Conservation (phyloP, 2,329 filamentous ascomycete species). For the Arthrobotrys iridis region DNA sequence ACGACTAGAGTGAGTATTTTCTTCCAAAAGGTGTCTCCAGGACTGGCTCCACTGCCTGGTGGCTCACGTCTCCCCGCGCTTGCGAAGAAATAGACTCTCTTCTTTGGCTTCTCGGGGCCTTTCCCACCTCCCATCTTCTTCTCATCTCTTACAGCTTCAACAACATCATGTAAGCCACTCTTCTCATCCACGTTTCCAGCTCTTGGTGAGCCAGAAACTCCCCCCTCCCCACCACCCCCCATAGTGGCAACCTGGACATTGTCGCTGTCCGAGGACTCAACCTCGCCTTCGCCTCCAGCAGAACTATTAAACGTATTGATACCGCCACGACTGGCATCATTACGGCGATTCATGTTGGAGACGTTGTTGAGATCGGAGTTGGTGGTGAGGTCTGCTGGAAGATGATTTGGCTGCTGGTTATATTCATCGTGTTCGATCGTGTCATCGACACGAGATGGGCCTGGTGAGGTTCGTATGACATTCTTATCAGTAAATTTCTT, state of each 20-base stretch:
- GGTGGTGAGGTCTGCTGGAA: constrained; percentile 69
- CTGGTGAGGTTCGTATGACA: constrained; percentile 26
- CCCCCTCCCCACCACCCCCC: constrained; percentile 43
- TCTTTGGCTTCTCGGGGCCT: constrained; percentile 22
- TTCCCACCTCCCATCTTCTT: constrained; percentile 21
- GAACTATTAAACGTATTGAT: constrained; percentile 47
- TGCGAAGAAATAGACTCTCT: constrained; percentile 37
- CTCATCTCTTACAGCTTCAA: constrained; percentile 10
- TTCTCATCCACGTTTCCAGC: constrained; percentile 50
- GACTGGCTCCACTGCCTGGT: not conserved
- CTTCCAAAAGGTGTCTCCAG: constrained; percentile 42
- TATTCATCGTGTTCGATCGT: constrained; percentile 62
- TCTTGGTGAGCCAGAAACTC: constrained; percentile 36
- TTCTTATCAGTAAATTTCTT: constrained; percentile 24
- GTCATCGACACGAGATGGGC: constrained; percentile 64
- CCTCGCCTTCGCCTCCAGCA: constrained; percentile 37
- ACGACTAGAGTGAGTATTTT: constrained; percentile 58
- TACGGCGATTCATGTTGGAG: constrained; percentile 62
- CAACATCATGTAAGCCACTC: constrained; percentile 29
- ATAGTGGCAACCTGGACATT: constrained; percentile 33
- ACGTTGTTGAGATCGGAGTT: constrained; percentile 68
- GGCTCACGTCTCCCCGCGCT: constrained; percentile 50
- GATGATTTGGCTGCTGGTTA: constrained; percentile 68
- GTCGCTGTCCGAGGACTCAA: constrained; percentile 29
- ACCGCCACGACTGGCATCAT: constrained; percentile 43